phyloP scores from a whole-genome alignment of 441 rosid species.

The Brassica hybrid region DNA sequence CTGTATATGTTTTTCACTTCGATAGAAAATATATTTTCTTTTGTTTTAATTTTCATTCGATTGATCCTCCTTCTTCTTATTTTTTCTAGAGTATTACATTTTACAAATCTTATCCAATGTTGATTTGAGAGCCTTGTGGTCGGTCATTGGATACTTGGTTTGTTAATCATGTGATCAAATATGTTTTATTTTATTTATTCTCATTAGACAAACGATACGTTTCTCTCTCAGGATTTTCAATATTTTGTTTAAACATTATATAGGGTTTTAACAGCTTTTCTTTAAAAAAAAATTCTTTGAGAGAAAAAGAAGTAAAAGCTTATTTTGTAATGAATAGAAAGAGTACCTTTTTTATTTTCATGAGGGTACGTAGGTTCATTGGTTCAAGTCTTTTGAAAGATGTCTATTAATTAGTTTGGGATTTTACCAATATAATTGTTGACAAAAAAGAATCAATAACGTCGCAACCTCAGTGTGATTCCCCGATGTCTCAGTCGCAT shows the following conservation, averaged over 20 bases:
- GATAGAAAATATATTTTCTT: neutral
- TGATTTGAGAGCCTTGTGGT: neutral
- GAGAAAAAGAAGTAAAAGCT: neutral
- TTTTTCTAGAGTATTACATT: slow-evolving; percentile 7
- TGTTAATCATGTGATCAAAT: neutral
- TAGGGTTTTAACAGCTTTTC: neutral
- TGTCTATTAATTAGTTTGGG: no score
- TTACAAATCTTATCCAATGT: slow-evolving; percentile 30
- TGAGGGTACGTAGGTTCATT: no score
- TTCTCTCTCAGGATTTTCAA: neutral
- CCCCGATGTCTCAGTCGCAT: neutral
- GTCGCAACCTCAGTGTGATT: neutral
- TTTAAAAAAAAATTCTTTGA: no score
- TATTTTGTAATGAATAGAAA: neutral
- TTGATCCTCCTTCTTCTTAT: neutral
- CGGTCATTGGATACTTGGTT: slow-evolving; percentile 19
- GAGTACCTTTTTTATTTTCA: no score
- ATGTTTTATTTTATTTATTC: slow-evolving; percentile 7
- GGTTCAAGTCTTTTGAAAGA: no score
- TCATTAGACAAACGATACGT: neutral
- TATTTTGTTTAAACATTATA: neutral
- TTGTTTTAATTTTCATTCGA: neutral
- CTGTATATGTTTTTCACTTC: slow-evolving; percentile 9
- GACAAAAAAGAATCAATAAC: no score
- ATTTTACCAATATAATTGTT: no score